Evolutionary conservation across 257 asterid genomes (phyloP).

Genomic region (Ilex asprella): DNA sequence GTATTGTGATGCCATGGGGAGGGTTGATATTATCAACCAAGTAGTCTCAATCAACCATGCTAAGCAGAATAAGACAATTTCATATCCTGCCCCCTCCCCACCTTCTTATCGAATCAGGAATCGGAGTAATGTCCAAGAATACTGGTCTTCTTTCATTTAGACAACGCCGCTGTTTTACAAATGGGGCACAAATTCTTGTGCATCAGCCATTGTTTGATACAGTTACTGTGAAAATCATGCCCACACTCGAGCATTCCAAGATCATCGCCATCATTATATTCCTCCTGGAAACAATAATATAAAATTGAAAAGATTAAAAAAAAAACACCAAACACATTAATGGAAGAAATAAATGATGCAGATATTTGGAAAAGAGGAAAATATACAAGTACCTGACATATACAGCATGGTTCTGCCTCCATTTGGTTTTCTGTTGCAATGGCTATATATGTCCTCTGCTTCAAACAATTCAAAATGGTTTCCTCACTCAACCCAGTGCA

Average conservation of each 20-base stretch:
- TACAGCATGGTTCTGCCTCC: conserved; percentile 38
- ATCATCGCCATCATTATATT: conserved; percentile 27
- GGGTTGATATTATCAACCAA: background rate
- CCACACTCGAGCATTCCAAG: conserved; percentile 40
- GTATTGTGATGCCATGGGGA: too few species aligned
- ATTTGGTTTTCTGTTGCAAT: conserved; percentile 12
- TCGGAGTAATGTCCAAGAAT: conserved; percentile 2
- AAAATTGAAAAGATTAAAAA: background rate
- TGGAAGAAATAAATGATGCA: background rate
- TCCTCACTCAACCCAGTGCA: conserved; percentile 38
- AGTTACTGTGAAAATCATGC: conserved; percentile 34
- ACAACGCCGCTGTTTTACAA: conserved; percentile 36
- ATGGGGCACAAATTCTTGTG: conserved; percentile 45
- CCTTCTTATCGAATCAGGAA: background rate
- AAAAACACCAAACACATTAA: background rate
- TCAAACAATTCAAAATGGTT: conserved; percentile 25
- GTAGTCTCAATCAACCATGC: too few species aligned
- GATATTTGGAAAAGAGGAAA: background rate
- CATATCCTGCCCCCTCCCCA: conserved; percentile 6
- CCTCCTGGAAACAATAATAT: conserved; percentile 29
- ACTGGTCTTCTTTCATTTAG: conserved; percentile 15
- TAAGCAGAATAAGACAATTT: background rate
- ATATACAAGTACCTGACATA: conserved; percentile 34
- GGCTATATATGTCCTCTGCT: conserved; percentile 20
- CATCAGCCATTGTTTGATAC: conserved; percentile 41